Percentiles rank a stretch among this genome's conserved stretches.
Evolutionary conservation across 805 yeast genomes (phyloP).

Genomic region (Wickerhamiella lipophila): DNA sequence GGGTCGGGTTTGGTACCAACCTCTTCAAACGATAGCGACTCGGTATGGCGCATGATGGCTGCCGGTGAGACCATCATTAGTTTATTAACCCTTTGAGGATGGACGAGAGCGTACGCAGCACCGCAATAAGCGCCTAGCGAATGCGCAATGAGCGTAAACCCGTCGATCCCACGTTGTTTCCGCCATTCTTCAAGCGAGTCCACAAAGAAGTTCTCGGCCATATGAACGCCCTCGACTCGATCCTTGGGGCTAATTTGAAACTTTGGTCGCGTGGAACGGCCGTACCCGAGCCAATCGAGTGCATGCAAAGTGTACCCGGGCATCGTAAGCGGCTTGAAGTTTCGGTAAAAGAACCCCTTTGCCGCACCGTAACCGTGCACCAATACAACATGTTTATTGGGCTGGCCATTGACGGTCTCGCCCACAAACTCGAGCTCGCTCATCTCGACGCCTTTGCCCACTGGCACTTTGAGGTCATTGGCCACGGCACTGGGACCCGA

Average conservation of each 20-base stretch:
- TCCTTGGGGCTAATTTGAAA: slow-evolving; percentile 30
- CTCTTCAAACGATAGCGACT: slow-evolving; percentile 23
- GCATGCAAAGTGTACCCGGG: slow-evolving; percentile 65
- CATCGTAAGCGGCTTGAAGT: slow-evolving; percentile 38
- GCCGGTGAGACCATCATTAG: slow-evolving; percentile 83
- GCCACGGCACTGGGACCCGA: slow-evolving; percentile 13
- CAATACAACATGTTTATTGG: slow-evolving; percentile 47
- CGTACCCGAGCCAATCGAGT: slow-evolving; percentile 81
- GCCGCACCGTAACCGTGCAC: slow-evolving; percentile 94
- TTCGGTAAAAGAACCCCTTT: slow-evolving; percentile 65
- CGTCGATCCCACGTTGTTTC: slow-evolving; percentile 34
- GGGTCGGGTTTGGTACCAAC: slow-evolving; percentile 15
- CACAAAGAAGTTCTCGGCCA: slow-evolving; percentile 51
- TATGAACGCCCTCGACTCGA: slow-evolving; percentile 31
- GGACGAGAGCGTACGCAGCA: slow-evolving; percentile 49
- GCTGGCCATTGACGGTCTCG: slow-evolving; percentile 12
- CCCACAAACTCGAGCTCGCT: slow-evolving; percentile 58
- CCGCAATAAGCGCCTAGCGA: slow-evolving; percentile 86
- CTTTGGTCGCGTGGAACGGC: slow-evolving; percentile 70
- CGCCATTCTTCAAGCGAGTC: slow-evolving; percentile 59
- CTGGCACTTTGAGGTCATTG: slow-evolving; percentile 33
- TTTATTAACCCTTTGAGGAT: slow-evolving; percentile 50
- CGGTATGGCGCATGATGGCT: slow-evolving; percentile 47
- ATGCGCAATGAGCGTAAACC: slow-evolving; percentile 62
- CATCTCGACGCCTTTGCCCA: slow-evolving; percentile 30